phyloP scores from a whole-genome alignment of 2,329 filamentous ascomycete species.

The Monilinia laxa region DNA sequence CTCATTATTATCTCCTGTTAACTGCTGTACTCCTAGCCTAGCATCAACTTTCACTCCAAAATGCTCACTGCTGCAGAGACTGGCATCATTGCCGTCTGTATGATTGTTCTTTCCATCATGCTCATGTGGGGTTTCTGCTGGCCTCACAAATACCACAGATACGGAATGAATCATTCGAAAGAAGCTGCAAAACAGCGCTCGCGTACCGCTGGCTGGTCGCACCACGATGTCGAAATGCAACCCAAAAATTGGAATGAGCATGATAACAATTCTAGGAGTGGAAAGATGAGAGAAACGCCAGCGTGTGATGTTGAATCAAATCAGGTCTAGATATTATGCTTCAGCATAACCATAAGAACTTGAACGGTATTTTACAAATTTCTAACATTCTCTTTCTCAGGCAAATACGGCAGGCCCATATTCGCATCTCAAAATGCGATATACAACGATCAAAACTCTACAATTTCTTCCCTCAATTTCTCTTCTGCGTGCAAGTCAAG shows the following conservation, averaged over 20 bases:
- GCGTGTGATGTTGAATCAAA: neutral
- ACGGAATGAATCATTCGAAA: neutral
- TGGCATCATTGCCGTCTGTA: slow-evolving; percentile 15
- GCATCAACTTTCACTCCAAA: neutral
- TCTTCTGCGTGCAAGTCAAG: neutral
- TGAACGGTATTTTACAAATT: neutral
- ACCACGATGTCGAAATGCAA: slow-evolving; percentile 17
- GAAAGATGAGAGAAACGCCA: neutral
- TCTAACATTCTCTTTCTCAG: neutral
- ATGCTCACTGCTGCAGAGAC: neutral
- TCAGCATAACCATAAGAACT: neutral
- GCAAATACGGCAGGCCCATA: neutral
- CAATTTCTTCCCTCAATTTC: too few relatives aligned
- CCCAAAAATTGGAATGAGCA: neutral
- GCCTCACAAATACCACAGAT: slow-evolving; percentile 9
- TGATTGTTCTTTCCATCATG: slow-evolving; percentile 3
- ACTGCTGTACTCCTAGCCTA: neutral
- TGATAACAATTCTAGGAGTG: neutral
- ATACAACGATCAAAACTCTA: neutral
- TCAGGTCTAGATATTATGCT: slow-evolving; percentile 1
- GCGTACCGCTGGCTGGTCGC: slow-evolving; percentile 15
- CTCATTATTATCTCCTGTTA: neutral
- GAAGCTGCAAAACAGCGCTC: slow-evolving; percentile 8
- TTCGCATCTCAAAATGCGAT: neutral
- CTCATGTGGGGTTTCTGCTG: slow-evolving; percentile 17